phyloP scores from a whole-genome alignment of 345 rosid species.

The Atalantia buxifolia region DNA sequence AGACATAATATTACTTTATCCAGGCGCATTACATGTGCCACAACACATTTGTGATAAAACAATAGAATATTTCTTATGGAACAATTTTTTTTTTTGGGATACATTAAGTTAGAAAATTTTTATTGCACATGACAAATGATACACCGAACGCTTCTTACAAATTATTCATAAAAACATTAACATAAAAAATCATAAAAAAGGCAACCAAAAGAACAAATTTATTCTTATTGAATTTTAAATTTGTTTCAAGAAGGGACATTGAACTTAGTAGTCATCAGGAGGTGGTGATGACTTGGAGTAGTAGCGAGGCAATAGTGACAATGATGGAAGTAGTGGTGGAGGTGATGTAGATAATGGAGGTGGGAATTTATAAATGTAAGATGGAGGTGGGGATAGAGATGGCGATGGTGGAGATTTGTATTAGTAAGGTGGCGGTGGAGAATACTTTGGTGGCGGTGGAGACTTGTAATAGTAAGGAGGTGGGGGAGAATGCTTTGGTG shows the following conservation, averaged over 20 bases:
- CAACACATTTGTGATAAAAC: not conserved
- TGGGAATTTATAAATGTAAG: not conserved
- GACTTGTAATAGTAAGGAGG: not conserved
- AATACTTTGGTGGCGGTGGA: not conserved
- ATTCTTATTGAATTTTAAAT: not conserved
- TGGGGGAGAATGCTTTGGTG: not conserved
- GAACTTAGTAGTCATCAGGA: not conserved
- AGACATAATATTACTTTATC: too few species aligned
- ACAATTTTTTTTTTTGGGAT: too few species aligned
- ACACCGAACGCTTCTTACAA: not conserved
- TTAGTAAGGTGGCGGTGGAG: conserved; percentile 12
- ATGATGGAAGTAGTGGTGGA: not conserved
- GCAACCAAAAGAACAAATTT: not conserved
- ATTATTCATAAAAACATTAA: not conserved
- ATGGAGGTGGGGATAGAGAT: not conserved
- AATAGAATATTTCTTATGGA: not conserved
- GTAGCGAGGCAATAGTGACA: not conserved
- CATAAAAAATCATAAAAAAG: not conserved
- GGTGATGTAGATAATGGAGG: not conserved
- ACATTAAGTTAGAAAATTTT: not conserved
- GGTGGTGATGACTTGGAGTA: not conserved
- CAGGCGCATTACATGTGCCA: not conserved
- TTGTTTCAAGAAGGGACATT: not conserved
- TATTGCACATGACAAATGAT: not conserved
- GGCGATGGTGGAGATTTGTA: conserved; percentile 14